A percentile compares a stretch with the other conserved stretches of the same genome.
These are phyloP conservation scores for Boletus barrowsii DNA, from an alignment of 768 basidiomycete genomes.

Conservation along the genomic window DNA sequence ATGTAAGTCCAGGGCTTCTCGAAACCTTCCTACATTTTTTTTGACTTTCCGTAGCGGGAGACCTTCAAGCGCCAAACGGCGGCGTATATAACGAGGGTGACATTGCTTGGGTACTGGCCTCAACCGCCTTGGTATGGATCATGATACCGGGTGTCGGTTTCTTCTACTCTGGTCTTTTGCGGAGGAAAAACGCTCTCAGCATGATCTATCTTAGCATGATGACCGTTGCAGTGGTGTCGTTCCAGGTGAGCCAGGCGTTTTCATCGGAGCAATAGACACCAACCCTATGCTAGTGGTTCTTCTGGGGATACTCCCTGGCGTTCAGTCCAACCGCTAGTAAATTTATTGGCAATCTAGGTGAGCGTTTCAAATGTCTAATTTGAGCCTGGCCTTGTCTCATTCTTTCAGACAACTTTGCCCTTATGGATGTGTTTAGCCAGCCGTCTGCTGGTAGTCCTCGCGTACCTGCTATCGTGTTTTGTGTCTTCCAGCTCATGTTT, in stretches of 20 bases:
- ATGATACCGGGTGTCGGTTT: constrained; percentile 86
- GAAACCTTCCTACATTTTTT: not conserved
- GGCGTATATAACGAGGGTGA: constrained; percentile 58
- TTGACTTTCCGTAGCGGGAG: constrained; percentile 32
- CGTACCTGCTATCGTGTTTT: constrained; percentile 74
- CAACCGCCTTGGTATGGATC: constrained; percentile 79
- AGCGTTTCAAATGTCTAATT: constrained; percentile 23
- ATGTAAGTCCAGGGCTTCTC: constrained; percentile 26
- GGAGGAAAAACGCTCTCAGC: constrained; percentile 90
- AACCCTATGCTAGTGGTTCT: constrained; percentile 70
- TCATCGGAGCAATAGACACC: not conserved
- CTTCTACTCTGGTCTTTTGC: constrained; percentile 87
- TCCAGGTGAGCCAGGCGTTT: constrained; percentile 71
- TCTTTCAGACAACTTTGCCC: constrained; percentile 69
- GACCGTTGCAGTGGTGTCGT: constrained; percentile 73
- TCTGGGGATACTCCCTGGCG: constrained; percentile 93
- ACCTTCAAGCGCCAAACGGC: constrained; percentile 18
- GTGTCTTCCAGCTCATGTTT: constrained; percentile 88
- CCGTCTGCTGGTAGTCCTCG: constrained; percentile 71
- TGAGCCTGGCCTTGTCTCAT: not conserved
- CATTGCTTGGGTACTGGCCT: constrained; percentile 66
- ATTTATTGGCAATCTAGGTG: constrained; percentile 87
- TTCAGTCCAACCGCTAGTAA: constrained; percentile 72
- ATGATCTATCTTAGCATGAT: constrained; percentile 84
- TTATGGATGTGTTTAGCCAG: constrained; percentile 72